Conservation (phyloP, 495 filamentous ascomycete genomes). For the Talaromyces adpressus region DNA sequence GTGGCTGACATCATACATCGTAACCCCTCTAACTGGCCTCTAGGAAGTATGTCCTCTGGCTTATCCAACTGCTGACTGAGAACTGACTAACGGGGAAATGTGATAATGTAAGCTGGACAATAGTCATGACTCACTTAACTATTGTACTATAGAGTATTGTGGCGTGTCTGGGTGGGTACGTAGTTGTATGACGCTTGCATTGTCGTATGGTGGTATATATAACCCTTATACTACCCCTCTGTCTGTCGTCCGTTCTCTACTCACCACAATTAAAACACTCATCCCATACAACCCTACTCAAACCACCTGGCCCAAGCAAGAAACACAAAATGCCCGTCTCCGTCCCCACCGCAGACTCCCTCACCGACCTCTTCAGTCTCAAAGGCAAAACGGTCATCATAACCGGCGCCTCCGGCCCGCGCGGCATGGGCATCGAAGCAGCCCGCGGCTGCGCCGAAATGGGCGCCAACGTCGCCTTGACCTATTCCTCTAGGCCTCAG, state of each 20-base stretch:
- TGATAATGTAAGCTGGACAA: neutral
- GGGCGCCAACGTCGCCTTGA: constrained; percentile 63
- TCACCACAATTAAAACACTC: neutral
- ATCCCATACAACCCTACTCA: neutral
- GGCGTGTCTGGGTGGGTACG: neutral
- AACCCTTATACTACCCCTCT: neutral
- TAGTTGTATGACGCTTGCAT: neutral
- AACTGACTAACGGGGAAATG: neutral
- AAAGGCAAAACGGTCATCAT: constrained; percentile 69
- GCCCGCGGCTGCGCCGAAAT: constrained; percentile 67
- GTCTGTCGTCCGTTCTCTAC: neutral
- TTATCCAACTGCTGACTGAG: neutral
- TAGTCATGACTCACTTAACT: too few relatives aligned
- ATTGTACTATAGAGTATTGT: too few relatives aligned
- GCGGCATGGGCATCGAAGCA: constrained; percentile 67
- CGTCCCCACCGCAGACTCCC: constrained; percentile 48
- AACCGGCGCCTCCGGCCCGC: constrained; percentile 62
- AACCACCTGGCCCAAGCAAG: too few relatives aligned
- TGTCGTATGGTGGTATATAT: neutral
- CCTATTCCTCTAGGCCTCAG: constrained; percentile 53
- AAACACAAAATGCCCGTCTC: constrained; percentile 52
- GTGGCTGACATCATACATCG: neutral
- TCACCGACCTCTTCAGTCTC: constrained; percentile 61
- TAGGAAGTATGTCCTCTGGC: too few relatives aligned
- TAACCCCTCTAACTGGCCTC: neutral